Conservation (phyloP, 306 rosid genomes). For the Malus asiatica region DNA sequence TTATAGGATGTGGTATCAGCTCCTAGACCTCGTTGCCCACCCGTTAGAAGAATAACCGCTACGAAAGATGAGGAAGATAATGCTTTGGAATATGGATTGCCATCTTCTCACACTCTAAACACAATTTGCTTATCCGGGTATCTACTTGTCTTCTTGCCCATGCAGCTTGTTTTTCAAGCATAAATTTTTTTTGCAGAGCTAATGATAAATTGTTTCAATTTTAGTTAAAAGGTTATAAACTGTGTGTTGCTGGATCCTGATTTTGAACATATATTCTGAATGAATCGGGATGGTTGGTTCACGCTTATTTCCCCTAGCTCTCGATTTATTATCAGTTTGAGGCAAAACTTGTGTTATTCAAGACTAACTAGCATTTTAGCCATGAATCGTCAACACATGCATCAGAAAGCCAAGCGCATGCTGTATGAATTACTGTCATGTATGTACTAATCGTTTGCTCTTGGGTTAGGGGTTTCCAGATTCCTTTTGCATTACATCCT, state of each 20-base stretch:
- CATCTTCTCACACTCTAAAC: conserved; percentile 94
- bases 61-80: conserved; percentile 93
- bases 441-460: conserved; percentile 21
- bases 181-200: neutral
- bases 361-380: neutral
- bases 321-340: neutral
- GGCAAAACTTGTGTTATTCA: neutral
- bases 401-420: neutral
- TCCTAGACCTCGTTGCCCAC: conserved; percentile 90
- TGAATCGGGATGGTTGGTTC: neutral
- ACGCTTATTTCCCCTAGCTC: neutral
- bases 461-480: conserved; percentile 42
- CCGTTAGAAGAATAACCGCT: conserved; percentile 74
- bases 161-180: neutral
- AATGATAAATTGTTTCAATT: neutral
- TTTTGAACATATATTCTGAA: neutral
- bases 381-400: neutral
- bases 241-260: neutral
- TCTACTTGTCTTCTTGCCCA: conserved; percentile 1
- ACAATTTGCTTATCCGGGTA: conserved; percentile 97
- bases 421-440: neutral
- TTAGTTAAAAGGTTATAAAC: neutral
- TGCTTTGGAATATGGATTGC: conserved; percentile 91
- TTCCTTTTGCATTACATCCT: conserved; percentile 73
- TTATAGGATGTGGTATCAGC: conserved; percentile 86